Base-by-base conservation (phyloP, 768 basidiomycete species). In the Suillus fuscotomentosus region DNA sequence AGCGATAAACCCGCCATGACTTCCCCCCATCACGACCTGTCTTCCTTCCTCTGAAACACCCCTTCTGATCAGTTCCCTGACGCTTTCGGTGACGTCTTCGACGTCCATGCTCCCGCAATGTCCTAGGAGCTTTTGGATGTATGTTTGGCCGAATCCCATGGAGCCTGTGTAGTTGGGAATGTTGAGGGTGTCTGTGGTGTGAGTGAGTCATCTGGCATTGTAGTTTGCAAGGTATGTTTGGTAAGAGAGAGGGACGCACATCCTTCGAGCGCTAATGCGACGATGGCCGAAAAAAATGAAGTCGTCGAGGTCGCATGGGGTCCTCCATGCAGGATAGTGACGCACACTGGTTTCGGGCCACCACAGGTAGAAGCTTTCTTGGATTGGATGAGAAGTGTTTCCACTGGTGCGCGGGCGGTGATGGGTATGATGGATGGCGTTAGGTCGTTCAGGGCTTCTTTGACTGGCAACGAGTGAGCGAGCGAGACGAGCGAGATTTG, bases 151-250 rank as follows among this genome's bases (percentile, higher is more conserved):
- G 64, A 80, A 90, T 3, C 90, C 90, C 39, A 82, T 73, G 1
- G 87, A 87, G 0, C 90, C 90, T 0, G 85, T 87, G 69, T 91
- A 91, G 71, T 90, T 90, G 1, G 86, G 85, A 10, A 83, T 64
- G 2, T 85, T 86, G 8, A 90, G 63, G 0, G 84, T 86, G 67
- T 88, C 90, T 87, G 69, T 61, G 47, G 41, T 60, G 15, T 27
- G 24, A 22, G 24, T 51, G 14, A 51, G 50, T 17, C 2, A 50
- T 24, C 11, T 2, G 1, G 7, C 0, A 1, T 8, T 50, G 24
- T 27, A 7, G 14, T 27, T 51, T 1, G 7, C 17, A 15, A 15
- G 41, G 8, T 5, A 10, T 36, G 9, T 47, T 3, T 22, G 47
- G 5, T 47, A 39, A 39, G 61, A 27, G n/a, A 48, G 41, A 39